Base-by-base conservation (phyloP, 192 early-diverging fungal species). In the Oehlia diaphana region DNA sequence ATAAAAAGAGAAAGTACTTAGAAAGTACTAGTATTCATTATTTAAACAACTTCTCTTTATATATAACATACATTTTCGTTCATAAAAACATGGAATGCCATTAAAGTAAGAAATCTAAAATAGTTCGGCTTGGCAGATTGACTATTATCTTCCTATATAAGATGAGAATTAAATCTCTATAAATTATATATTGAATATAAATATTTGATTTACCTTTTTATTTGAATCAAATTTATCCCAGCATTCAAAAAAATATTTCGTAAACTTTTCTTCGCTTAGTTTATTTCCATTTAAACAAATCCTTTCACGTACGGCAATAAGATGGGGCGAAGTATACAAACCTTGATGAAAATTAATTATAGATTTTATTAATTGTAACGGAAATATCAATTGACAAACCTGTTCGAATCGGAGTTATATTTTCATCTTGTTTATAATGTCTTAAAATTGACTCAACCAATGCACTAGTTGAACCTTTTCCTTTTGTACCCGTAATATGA, bases 261-360 rank as follows among this genome's bases (percentile, higher is more conserved):
- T 80, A 82, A 86, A 86, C 26, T 82, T 35, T 13, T 91, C 87
- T 65, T 92, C 86, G 9, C 88, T 87, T 6, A 99, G 85, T 14
- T 96, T 94, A 31, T 78, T 80, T 1, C 98, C 98, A 81, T 98
- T 89, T 82, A 99, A 96, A 65, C 95, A 88, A 79, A 99, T 97
- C 31, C 98, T 90, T 80, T 99, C 98, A 68, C 97, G 92, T 8
- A 94, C 96, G 69, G 96, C 89, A 69, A 95, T 88, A 67, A 99
- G 83, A 81, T 99, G 98, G 10, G 98, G 98, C 4, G 96, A 97
- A 21, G 96, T 96, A 81, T 91, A 99, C 58, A 97, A 83, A 33
- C 98, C 97, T 74, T 90, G 83, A 12, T 81, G 78, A 21, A 88
- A 78, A 63, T 26, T 74, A 74, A 83, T 63, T 23, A 44, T 28